Conservation (phyloP, 352 stramenopile genomes). For the Saprolegnia parasitica region DNA sequence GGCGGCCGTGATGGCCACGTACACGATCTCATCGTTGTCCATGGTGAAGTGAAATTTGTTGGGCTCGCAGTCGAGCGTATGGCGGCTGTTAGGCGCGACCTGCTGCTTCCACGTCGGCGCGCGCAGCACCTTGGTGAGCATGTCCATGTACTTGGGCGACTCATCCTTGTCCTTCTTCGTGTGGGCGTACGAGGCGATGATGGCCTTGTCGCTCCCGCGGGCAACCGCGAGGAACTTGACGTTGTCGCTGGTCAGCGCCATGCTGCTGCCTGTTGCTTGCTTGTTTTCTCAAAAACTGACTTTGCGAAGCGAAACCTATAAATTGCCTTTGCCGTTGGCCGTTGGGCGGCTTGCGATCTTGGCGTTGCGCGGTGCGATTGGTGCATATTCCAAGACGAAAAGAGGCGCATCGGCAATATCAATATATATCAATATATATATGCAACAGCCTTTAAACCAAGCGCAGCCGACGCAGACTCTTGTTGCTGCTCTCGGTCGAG, state of each 20-base stretch:
- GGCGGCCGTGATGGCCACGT: slow-evolving; percentile 69
- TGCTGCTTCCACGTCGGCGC: slow-evolving; percentile 82
- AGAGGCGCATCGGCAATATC: no score
- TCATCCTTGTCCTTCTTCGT: slow-evolving; percentile 52
- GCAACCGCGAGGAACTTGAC: slow-evolving; percentile 81
- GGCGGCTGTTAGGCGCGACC: slow-evolving; percentile 75
- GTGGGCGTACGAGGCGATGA: slow-evolving; percentile 76
- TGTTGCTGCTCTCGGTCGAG: neutral
- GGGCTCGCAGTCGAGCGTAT: slow-evolving; percentile 80
- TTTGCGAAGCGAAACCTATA: no score
- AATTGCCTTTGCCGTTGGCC: no score
- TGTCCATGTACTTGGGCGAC: slow-evolving; percentile 63
- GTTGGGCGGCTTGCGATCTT: no score
- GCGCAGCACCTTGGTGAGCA: slow-evolving; percentile 76
- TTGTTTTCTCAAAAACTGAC: neutral
- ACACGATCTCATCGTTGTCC: slow-evolving; percentile 85
- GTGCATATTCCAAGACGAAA: no score
- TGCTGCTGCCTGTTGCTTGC: slow-evolving; percentile 29
- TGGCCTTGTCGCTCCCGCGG: slow-evolving; percentile 71
- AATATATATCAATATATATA: no score
- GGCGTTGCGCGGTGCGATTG: no score
- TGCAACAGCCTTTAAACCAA: no score
- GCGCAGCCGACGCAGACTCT: no score
- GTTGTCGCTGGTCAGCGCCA: slow-evolving; percentile 67
- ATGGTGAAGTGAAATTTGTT: slow-evolving; percentile 89